Evolutionary conservation across 2,329 filamentous ascomycete genomes (phyloP).

Genomic region (Seiridium cupressi): DNA sequence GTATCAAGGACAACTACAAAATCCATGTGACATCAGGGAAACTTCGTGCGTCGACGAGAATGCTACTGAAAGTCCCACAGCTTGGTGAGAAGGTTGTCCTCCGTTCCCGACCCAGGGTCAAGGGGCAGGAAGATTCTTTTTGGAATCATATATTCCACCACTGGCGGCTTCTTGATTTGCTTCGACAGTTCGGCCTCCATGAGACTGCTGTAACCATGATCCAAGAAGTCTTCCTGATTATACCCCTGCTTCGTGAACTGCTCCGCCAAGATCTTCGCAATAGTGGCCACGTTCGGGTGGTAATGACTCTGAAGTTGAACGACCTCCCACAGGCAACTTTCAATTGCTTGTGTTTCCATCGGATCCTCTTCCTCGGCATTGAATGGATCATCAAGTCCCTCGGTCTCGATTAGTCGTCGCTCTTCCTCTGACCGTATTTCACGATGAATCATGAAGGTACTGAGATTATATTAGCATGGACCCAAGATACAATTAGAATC

Average conservation of each 20-base stretch:
- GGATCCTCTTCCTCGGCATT: slow-evolving; percentile 74
- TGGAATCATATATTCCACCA: slow-evolving; percentile 92
- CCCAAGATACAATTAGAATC: too few species aligned
- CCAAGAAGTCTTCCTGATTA: slow-evolving; percentile 94
- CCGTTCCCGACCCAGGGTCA: slow-evolving; percentile 41
- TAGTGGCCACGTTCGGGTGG: slow-evolving; percentile 92
- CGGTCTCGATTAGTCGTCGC: slow-evolving; percentile 57
- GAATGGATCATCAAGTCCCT: slow-evolving; percentile 72
- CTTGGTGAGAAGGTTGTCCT: slow-evolving; percentile 57
- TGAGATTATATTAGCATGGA: slow-evolving; percentile 40
- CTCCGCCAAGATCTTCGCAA: slow-evolving; percentile 90
- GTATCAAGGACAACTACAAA: not conserved
- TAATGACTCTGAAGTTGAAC: slow-evolving; percentile 90
- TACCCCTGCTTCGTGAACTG: slow-evolving; percentile 97
- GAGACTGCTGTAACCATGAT: slow-evolving; percentile 85
- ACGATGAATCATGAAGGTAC: slow-evolving; percentile 95
- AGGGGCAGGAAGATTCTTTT: slow-evolving; percentile 71
- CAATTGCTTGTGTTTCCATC: slow-evolving; percentile 80
- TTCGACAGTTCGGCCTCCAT: slow-evolving; percentile 82
- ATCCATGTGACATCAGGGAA: not conserved
- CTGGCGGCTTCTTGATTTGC: slow-evolving; percentile 79
- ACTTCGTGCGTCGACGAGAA: not conserved
- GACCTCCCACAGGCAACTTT: slow-evolving; percentile 93
- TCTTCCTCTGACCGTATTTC: slow-evolving; percentile 57
- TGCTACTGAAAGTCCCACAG: slow-evolving; percentile 56